Evolutionary conservation across 495 filamentous ascomycete species (phyloP).

Genomic region (Penicillium diatomitis): DNA sequence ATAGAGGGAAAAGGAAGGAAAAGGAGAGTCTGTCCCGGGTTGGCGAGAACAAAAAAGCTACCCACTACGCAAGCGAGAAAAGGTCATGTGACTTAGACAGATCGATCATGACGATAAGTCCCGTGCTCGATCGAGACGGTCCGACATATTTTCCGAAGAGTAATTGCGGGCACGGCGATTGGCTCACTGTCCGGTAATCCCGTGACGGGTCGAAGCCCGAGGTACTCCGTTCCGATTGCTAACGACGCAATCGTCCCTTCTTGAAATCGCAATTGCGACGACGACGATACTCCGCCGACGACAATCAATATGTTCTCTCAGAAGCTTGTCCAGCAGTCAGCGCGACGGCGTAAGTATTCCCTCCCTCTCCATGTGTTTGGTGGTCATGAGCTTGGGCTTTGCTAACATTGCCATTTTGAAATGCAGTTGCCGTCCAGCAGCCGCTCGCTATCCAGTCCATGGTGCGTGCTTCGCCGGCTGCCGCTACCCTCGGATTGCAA

Average conservation of each 20-base stretch:
- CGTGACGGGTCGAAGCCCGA: conserved; percentile 34
- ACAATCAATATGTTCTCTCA: conserved; percentile 51
- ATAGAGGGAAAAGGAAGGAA: conserved; percentile 20
- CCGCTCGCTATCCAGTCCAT: conserved; percentile 38
- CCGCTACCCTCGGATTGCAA: conserved; percentile 44
- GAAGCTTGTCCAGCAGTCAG: conserved; percentile 55
- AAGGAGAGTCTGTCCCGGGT: neutral
- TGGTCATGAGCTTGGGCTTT: neutral
- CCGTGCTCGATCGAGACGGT: conserved; percentile 4
- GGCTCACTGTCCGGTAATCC: conserved; percentile 17
- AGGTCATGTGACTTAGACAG: neutral
- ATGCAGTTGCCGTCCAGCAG: conserved; percentile 42
- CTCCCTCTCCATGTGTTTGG: neutral
- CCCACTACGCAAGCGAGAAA: conserved; percentile 12
- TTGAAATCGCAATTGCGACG: conserved; percentile 10
- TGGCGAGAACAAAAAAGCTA: conserved; percentile 6
- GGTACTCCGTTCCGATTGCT: conserved; percentile 35
- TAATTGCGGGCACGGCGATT: conserved; percentile 33
- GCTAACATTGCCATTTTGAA: conserved; percentile 12
- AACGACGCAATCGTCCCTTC: conserved; percentile 12
- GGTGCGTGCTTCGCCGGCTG: conserved; percentile 42
- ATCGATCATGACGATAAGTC: conserved; percentile 3
- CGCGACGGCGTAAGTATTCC: conserved; percentile 55
- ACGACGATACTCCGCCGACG: conserved; percentile 8
- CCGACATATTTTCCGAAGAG: conserved; percentile 31